Evolutionary conservation across 2,329 filamentous ascomycete species (phyloP), one percentile per base, ranked within the genome.

Genomic region (Calonectria pseudoturangicola): DNA sequence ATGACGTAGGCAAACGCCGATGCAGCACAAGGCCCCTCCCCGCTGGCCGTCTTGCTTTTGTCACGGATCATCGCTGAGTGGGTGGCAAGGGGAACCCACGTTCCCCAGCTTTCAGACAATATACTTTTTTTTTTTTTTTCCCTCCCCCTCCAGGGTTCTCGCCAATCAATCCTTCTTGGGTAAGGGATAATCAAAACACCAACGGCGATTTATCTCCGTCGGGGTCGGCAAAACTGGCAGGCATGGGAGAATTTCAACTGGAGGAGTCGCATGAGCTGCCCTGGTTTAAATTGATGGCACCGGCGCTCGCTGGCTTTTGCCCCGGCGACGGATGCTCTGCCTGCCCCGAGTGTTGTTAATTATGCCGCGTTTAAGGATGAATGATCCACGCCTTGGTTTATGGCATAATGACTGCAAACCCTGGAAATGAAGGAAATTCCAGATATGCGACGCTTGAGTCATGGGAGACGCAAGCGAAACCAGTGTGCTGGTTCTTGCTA

Each of bases 341-440:
- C 36, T 60, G 54, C 33, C 54, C 54, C 54, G 54, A 60, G 54
- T 60, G 54, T 60, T 41, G 36, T 41, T 28, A 60, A 60, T 60
- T 60, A 60, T 60, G 33, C 54, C 36, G 36, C 21, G 39, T 60
- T 36, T 36, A 21, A 36, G 16, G 36, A 60, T 9, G 54, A 8
- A 36, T 27, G 54, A 41, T 41, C 54, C 21, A 8, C 54, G 36
- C 13, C n/a, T 21, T 60, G 36, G 54, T 39, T 60, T 25, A 36
- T 41, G 54, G 54, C 33, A 41, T 60, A 25, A 60, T 28, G 36
- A 18, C 21, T 21, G 7, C 27, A 9, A 25, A 60, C 39, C 36
- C n/a, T 60, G n/a, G 36, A 60, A 60, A 60, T 60, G 54, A 60
- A 41, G 54, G 15, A 60, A 60, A 60, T 60, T 60, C 54, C 9